Evolutionary conservation across 2,329 filamentous ascomycete genomes (phyloP).

Genomic region (Alternaria sp.): DNA sequence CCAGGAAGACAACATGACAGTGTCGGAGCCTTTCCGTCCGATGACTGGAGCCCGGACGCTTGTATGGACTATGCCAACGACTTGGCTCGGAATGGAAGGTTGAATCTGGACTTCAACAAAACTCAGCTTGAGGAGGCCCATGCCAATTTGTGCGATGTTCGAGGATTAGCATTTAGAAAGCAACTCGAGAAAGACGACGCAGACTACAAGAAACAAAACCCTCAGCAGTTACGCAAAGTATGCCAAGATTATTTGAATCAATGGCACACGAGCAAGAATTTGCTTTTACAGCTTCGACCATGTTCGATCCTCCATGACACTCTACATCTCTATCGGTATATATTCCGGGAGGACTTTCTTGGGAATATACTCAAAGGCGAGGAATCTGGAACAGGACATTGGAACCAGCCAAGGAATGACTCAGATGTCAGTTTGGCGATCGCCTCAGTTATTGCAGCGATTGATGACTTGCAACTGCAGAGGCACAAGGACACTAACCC

Average conservation of each 20-base stretch:
- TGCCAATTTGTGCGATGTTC: not conserved
- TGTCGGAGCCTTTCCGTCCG: not conserved
- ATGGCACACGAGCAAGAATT: too few relatives aligned
- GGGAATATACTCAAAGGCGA: too few relatives aligned
- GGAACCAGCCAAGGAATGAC: too few relatives aligned
- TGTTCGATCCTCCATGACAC: too few relatives aligned
- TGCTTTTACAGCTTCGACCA: too few relatives aligned
- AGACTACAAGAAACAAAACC: too few relatives aligned
- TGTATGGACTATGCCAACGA: not conserved
- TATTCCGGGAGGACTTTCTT: too few relatives aligned
- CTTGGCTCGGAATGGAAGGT: not conserved
- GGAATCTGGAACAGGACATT: too few relatives aligned
- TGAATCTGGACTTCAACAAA: not conserved
- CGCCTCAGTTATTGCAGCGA: constrained; percentile 22
- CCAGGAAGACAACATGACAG: not conserved
- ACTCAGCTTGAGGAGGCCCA: not conserved
- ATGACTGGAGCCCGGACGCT: not conserved
- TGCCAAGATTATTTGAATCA: too few relatives aligned
- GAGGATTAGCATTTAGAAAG: not conserved
- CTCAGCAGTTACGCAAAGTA: too few relatives aligned
- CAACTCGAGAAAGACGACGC: not conserved
- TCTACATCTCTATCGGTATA: too few relatives aligned
- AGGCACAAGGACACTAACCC: not conserved
- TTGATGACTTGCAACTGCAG: constrained; percentile 12
- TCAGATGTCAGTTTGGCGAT: constrained; percentile 4